These are phyloP conservation scores for Avena insularis DNA, from an alignment of 176 grass and related monocot species.

Conservation along the genomic window DNA sequence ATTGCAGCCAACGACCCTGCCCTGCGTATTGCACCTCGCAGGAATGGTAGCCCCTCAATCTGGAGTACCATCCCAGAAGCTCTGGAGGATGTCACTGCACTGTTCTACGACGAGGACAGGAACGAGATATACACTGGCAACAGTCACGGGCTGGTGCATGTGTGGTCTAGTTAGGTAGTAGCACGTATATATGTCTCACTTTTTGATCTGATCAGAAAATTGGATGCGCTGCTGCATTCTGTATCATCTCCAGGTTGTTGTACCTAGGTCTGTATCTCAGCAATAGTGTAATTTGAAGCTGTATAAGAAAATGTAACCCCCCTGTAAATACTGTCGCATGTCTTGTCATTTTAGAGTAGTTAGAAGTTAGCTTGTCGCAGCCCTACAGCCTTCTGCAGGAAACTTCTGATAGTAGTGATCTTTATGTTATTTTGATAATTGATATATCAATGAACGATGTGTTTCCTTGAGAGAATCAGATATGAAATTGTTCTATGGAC, in stretches of 20 bases:
- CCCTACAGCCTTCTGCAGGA: constrained; percentile 1
- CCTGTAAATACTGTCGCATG: constrained; percentile 52
- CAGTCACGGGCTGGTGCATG: constrained; percentile 88
- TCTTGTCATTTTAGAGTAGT: not conserved
- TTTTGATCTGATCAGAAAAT: constrained; percentile 24
- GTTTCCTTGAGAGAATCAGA: not conserved
- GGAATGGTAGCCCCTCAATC: constrained; percentile 43
- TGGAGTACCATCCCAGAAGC: constrained; percentile 83
- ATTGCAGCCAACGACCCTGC: constrained; percentile 78
- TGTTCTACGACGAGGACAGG: constrained; percentile 98
- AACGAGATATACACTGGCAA: constrained; percentile 99
- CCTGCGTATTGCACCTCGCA: constrained; percentile 42
- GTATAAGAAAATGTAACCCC: constrained; percentile 33
- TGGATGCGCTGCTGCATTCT: constrained; percentile 33
- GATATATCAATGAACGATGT: not conserved
- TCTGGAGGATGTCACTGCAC: constrained; percentile 86
- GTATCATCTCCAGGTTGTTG: not conserved
- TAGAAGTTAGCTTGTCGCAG: constrained; percentile 4
- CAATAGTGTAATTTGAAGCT: constrained; percentile 43
- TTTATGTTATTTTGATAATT: not conserved
- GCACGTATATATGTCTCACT: constrained; percentile 28
- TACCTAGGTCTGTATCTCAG: constrained; percentile 36
- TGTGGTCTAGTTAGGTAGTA: constrained; percentile 87
- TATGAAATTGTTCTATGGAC: not conserved
- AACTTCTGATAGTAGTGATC: not conserved